These are phyloP conservation scores for Colletotrichum cordylinicola DNA, from an alignment of 2,329 filamentous ascomycete genomes.

Conservation along the genomic window DNA sequence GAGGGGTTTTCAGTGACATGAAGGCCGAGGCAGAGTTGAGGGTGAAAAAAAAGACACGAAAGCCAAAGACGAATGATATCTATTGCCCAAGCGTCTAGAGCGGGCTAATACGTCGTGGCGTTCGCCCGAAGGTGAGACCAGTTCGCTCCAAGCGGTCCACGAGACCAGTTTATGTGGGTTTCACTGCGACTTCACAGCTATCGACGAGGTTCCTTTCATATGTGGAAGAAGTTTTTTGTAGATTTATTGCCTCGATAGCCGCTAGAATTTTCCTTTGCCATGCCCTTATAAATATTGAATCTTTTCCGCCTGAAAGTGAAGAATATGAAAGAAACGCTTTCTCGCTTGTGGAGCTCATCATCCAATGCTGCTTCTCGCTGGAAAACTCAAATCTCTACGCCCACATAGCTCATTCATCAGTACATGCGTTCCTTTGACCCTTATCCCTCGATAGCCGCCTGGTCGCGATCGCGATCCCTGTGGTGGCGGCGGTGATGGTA, in stretches of 20 bases:
- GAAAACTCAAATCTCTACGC: not conserved
- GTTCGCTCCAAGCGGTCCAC: not conserved
- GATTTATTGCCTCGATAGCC: not conserved
- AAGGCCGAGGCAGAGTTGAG: not conserved
- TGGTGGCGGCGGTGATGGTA: slow-evolving; percentile 38
- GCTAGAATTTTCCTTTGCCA: not conserved
- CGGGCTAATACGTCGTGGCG: not conserved
- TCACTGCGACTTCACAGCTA: not conserved
- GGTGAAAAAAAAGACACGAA: not conserved
- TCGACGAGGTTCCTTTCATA: not conserved
- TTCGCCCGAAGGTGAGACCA: not conserved
- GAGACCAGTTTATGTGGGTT: not conserved
- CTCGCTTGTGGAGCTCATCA: slow-evolving; percentile 3
- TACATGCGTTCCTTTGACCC: not conserved
- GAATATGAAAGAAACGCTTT: not conserved
- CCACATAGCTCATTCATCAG: not conserved
- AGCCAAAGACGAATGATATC: not conserved
- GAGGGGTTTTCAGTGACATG: not conserved
- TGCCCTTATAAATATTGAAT: not conserved
- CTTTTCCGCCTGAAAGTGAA: not conserved
- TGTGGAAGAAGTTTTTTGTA: not conserved
- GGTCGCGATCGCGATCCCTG: slow-evolving; percentile 34
- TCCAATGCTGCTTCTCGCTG: not conserved
- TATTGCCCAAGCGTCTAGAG: not conserved
- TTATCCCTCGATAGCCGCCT: slow-evolving; percentile 18